phyloP scores from a whole-genome alignment of 192 early-diverging fungal species.

The Coemansia sp. region DNA sequence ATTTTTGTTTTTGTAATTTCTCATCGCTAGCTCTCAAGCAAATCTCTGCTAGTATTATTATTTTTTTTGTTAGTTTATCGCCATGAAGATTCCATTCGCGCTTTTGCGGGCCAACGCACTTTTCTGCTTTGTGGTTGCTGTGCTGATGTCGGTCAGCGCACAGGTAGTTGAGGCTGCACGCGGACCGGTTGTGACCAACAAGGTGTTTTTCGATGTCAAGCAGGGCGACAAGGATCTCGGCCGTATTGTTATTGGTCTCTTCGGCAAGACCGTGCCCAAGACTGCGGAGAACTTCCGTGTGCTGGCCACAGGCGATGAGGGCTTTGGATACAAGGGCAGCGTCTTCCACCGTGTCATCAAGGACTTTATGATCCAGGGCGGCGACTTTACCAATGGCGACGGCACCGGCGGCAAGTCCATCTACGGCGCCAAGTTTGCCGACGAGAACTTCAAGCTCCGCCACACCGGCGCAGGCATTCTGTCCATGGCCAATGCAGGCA shows the following conservation, averaged over 20 bases:
- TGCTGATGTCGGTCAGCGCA: conserved; percentile 39
- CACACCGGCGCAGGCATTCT: conserved; percentile 70
- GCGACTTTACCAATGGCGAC: conserved; percentile 74
- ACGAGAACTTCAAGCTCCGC: conserved; percentile 77
- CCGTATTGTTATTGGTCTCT: conserved; percentile 55
- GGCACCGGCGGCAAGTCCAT: conserved; percentile 85
- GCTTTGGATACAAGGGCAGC: conserved; percentile 67
- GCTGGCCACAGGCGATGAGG: conserved; percentile 56
- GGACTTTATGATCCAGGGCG: conserved; percentile 91
- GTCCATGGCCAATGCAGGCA: conserved; percentile 81
- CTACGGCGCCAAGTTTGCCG: conserved; percentile 76
- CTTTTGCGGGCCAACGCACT: conserved; percentile 40
- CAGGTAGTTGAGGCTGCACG: conserved; percentile 54
- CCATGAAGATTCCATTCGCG: conserved; percentile 35
- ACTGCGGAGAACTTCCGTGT: conserved; percentile 93
- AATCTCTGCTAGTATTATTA: neutral
- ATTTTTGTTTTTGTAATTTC: neutral
- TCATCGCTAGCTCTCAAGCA: too few relatives aligned
- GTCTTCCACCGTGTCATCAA: conserved; percentile 89
- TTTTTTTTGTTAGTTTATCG: neutral
- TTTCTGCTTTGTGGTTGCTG: conserved; percentile 29
- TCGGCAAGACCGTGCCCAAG: conserved; percentile 87
- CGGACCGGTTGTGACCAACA: conserved; percentile 68
- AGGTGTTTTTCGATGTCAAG: conserved; percentile 86
- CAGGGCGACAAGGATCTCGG: conserved; percentile 73